Evolutionary conservation across 305 asterid species (phyloP).

Genomic region (Withania somnifera): DNA sequence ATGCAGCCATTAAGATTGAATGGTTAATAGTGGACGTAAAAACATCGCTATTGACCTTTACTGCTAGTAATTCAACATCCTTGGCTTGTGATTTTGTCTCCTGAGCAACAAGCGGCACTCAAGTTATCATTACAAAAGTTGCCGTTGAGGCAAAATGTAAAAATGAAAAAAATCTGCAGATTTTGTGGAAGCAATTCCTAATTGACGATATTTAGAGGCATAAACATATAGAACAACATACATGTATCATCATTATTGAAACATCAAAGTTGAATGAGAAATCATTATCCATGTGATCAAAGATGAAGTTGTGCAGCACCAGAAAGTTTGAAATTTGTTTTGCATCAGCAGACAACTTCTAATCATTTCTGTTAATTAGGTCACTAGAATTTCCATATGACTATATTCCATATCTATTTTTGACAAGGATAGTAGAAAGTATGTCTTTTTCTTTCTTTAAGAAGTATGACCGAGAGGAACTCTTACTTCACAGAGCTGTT

Average conservation of each 20-base stretch:
- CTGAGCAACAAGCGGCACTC: constrained; percentile 13
- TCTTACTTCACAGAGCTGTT: constrained; percentile 19
- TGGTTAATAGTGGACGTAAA: neutral
- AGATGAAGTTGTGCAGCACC: neutral
- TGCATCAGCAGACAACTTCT: neutral
- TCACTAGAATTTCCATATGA: neutral
- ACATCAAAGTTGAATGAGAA: neutral
- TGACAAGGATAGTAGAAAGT: neutral
- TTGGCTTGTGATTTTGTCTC: constrained; percentile 11
- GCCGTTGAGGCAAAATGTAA: neutral
- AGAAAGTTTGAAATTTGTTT: neutral
- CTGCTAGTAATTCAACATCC: constrained; percentile 11
- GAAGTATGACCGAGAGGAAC: neutral
- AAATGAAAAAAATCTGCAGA: neutral
- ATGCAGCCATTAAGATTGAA: neutral
- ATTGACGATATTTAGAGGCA: neutral
- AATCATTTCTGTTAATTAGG: neutral
- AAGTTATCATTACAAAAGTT: neutral
- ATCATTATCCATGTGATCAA: neutral
- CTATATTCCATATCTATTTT: neutral
- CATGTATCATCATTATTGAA: neutral
- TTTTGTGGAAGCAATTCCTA: neutral
- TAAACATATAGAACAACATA: neutral
- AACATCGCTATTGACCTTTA: neutral
- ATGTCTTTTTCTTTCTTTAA: neutral